Evolutionary conservation across 176 grass and related monocot genomes (phyloP).

Genomic region (Microstegium vimineum): DNA sequence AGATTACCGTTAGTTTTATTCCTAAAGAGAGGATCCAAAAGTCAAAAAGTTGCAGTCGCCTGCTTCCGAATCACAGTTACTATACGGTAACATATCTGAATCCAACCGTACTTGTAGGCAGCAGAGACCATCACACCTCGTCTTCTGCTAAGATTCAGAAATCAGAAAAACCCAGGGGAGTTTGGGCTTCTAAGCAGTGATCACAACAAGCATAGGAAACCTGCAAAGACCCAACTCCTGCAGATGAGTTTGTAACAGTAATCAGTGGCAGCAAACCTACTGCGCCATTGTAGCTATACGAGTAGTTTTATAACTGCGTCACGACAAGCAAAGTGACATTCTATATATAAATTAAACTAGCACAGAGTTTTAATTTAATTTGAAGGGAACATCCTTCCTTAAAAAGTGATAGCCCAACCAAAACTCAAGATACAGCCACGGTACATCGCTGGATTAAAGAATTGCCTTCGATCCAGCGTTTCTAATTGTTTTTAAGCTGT

Average conservation of each 20-base stretch:
- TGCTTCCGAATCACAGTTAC: background rate
- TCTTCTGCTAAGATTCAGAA: conserved; percentile 19
- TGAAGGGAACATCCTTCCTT: conserved; percentile 67
- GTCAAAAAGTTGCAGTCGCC: background rate
- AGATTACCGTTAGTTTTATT: background rate
- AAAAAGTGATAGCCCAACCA: conserved; percentile 54
- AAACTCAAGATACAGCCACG: conserved; percentile 9
- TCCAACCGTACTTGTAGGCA: conserved; percentile 16
- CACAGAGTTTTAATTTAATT: conserved; percentile 36
- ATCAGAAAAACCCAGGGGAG: background rate
- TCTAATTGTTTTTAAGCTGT: background rate
- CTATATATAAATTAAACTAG: background rate
- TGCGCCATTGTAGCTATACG: background rate
- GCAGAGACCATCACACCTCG: conserved; percentile 22
- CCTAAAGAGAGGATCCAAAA: background rate
- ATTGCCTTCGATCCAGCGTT: conserved; percentile 2
- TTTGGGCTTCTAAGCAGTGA: conserved; percentile 3
- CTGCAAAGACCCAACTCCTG: conserved; percentile 1
- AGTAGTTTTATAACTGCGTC: background rate
- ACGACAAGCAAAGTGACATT: background rate
- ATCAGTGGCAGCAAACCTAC: background rate
- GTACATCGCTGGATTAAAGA: conserved; percentile 20
- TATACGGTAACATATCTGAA: background rate
- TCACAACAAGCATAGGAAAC: background rate
- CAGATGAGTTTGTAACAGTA: conserved; percentile 5